phyloP scores from a whole-genome alignment of 768 basidiomycete species.

The Xerocomellus intermedius region DNA sequence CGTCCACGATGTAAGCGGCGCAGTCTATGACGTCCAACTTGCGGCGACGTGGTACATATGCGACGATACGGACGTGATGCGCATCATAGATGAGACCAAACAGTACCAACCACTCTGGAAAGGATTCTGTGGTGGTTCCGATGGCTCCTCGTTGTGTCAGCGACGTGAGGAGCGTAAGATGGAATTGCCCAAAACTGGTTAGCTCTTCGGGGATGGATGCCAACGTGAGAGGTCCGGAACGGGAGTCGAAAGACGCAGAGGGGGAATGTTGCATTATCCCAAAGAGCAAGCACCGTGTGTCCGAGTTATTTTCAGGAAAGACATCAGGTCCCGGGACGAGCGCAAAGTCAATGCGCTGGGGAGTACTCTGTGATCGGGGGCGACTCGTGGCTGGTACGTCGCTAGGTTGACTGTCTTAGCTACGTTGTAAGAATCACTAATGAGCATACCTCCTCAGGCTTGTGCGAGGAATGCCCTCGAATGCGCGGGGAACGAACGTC shows the following conservation, averaged over 20 bases:
- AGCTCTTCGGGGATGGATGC: slow-evolving; percentile 16
- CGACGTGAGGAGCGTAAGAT: slow-evolving; percentile 16
- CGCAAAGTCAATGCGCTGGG: slow-evolving; percentile 12
- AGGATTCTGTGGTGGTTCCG: background rate
- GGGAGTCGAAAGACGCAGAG: background rate
- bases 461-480: slow-evolving; percentile 17
- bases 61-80: slow-evolving; percentile 18
- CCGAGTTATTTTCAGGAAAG: background rate
- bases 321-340: slow-evolving; percentile 3
- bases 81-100: slow-evolving; percentile 25
- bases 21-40: slow-evolving; percentile 6
- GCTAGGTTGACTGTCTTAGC: slow-evolving; percentile 12
- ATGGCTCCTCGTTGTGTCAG: background rate
- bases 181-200: background rate
- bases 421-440: background rate
- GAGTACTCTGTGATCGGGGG: background rate
- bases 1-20: slow-evolving; percentile 21
- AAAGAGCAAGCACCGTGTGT: slow-evolving; percentile 14
- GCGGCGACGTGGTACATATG: slow-evolving; percentile 17
- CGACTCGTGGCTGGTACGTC: background rate
- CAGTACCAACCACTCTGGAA: slow-evolving; percentile 28
- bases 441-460: slow-evolving; percentile 16
- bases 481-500: slow-evolving; percentile 12
- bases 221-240: background rate
- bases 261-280: slow-evolving; percentile 5